These are phyloP conservation scores for Fusarium tjaetaba DNA, from an alignment of 2,329 filamentous ascomycete genomes.

Conservation along the genomic window DNA sequence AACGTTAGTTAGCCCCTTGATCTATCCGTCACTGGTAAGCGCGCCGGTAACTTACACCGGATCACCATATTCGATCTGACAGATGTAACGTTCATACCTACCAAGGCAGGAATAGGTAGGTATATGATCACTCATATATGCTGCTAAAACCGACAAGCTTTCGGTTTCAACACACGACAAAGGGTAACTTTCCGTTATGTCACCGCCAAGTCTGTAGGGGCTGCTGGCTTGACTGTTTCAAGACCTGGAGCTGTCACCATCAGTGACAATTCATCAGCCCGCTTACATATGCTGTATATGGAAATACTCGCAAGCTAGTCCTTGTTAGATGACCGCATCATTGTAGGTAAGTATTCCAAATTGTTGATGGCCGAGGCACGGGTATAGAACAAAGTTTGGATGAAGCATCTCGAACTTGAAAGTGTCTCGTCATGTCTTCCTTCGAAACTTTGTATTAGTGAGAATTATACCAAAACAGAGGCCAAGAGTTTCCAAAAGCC, in stretches of 20 bases:
- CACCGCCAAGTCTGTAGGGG: neutral
- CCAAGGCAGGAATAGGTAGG: neutral
- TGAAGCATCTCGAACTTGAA: neutral
- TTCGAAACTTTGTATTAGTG: neutral
- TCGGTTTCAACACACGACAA: neutral
- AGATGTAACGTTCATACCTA: constrained; percentile 15
- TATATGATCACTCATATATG: constrained; percentile 1
- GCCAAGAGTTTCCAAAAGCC: neutral
- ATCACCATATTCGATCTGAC: constrained; percentile 11
- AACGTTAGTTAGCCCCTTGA: constrained; percentile 13
- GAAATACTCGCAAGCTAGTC: constrained; percentile 1
- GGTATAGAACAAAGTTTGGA: neutral
- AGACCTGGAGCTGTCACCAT: neutral
- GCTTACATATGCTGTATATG: neutral
- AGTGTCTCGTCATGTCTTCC: neutral
- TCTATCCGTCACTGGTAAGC: constrained; percentile 10
- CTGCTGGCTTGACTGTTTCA: neutral
- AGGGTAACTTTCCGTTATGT: neutral
- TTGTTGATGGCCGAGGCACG: neutral
- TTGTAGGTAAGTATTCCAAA: neutral
- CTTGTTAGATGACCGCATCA: neutral
- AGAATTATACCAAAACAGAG: neutral
- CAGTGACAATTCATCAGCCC: neutral
- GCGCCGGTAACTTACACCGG: constrained; percentile 10
- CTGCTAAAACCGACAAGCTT: constrained; percentile 5